Evolutionary conservation across 2,329 filamentous ascomycete genomes (phyloP), one percentile per base, ranked within the genome.

Genomic region (Hypoxylon sp.): DNA sequence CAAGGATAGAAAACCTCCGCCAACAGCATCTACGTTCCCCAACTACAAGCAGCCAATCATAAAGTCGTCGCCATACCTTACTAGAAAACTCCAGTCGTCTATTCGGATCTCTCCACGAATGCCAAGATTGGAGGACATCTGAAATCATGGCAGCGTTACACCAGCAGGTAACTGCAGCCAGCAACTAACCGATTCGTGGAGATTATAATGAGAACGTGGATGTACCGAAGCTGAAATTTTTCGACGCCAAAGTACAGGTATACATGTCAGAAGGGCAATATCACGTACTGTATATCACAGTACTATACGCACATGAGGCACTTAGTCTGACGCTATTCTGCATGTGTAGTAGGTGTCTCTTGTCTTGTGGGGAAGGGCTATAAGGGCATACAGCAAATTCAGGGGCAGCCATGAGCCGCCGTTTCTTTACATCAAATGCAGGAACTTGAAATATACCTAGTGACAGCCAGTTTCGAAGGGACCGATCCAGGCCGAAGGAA

Each of bases 111-210:
- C 47, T 62, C 45, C 46, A 54, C 25, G 30, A 45, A 59, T 57
- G 61, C 58, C 65, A 68, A 63, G 65, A 45, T 55, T 48, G 11
- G 25, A 50, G n/a, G 21, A 23, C 48, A 61, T 59, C 43, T 52
- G 11, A 45, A 64, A 32, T 53, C 48, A 43, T 50, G 34, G 45
- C 37, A 62, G 45, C 30, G 65, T 65, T 65, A 62, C 65, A 65
- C 25, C 37, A 34, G 32, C 43, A 57, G 47, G 51, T 54, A 46
- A 23, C 52, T 27, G 39, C 27, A 46, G 30, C 12, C 30, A 14
- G 30, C 30, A 34, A 34, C 4, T 8, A 57, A 29, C 29, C 16
- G 32, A 57, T 41, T 25, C 23, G 41, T 58, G 21, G 43, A 39
- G 27, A 25, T 16, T 29, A 16, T 43, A 39, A 30, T 37, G 37